Evolutionary conservation across 2,329 filamentous ascomycete species (phyloP), one percentile per base, ranked within the genome.

Genomic region (Curvularia sp.): DNA sequence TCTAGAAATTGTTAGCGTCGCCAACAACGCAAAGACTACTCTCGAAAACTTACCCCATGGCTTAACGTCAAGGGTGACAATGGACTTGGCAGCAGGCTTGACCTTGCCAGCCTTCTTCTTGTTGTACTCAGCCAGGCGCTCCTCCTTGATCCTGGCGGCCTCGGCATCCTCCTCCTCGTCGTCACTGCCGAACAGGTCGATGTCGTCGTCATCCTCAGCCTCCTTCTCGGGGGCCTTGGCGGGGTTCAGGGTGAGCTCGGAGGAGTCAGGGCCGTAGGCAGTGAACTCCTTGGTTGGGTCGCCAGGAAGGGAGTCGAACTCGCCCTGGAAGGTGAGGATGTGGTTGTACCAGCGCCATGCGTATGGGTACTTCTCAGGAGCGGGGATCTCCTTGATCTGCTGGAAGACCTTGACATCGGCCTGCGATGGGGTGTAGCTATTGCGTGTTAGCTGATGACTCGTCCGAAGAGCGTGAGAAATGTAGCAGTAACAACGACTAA

Each of bases 311-410:
- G 88, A 90, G 75, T 90, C 85, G 85, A 98, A 98, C 82, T 98
- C 94, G 70, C 90, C 86, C 86, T 96, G 89, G 84, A 91, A 97
- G 73, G 91, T 90, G 80, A 91, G 88, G 78, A 97, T 92, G 88
- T 99, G 94, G 88, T 96, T 97, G 89, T 97, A 97, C 95, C 95
- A 99, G 81, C 95, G 90, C 78, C 92, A 92, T 77, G 90, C 93
- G 84, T 97, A 86, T 76, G 94, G 93, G 88, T 90, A 97, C 85
- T 96, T 96, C 80, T 85, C 84, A 75, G 90, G 86, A 70, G 90
- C 88, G 73, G 95, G 95, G 61, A 87, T 81, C 71, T 85, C 82
- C 76, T 85, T 88, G 79, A 97, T 81, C 75, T 91, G 91, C 88
- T 98, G 96, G 91, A 91, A 98, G 83, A 88, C 88, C 81, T 90